Percentiles rank a stretch among this genome's conserved stretches.
These are phyloP conservation scores for Aurantiochytrium sp. DNA, from an alignment of 108 stramenopile species.

Conservation along the genomic window DNA sequence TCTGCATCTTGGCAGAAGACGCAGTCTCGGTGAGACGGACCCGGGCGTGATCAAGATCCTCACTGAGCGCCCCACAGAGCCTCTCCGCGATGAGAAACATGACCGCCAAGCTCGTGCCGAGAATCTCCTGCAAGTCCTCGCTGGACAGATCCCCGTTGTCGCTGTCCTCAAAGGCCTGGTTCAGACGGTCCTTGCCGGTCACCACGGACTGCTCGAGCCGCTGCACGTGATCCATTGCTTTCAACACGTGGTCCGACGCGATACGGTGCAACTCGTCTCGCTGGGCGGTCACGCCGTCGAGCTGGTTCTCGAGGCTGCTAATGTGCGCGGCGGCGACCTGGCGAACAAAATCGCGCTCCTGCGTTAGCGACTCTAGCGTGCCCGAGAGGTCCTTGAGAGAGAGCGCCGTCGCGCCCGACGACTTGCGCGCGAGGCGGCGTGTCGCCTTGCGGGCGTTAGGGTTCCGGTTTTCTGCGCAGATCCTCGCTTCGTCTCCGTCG, in stretches of 20 bases:
- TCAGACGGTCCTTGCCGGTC: background rate
- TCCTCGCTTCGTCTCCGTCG: background rate
- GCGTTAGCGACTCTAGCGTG: background rate
- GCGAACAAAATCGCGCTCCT: background rate
- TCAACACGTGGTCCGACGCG: background rate
- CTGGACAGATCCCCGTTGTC: background rate
- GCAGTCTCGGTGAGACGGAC: too few species aligned
- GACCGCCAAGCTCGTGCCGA: background rate
- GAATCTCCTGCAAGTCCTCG: background rate
- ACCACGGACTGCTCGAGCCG: background rate
- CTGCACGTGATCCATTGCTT: background rate
- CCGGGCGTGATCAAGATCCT: background rate
- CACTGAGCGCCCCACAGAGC: background rate
- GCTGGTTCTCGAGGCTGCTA: background rate
- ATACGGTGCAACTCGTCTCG: background rate
- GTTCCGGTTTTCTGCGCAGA: background rate
- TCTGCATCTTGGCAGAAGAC: too few species aligned
- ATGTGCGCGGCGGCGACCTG: background rate
- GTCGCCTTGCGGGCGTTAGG: background rate
- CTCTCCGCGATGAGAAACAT: background rate
- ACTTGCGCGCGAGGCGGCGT: too few species aligned
- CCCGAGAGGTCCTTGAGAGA: background rate
- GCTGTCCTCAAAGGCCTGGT: background rate
- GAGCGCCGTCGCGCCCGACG: background rate
- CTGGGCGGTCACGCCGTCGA: background rate